Base-by-base conservation (phyloP, 2,329 filamentous ascomycete species). In the Teratosphaeria viscida region DNA sequence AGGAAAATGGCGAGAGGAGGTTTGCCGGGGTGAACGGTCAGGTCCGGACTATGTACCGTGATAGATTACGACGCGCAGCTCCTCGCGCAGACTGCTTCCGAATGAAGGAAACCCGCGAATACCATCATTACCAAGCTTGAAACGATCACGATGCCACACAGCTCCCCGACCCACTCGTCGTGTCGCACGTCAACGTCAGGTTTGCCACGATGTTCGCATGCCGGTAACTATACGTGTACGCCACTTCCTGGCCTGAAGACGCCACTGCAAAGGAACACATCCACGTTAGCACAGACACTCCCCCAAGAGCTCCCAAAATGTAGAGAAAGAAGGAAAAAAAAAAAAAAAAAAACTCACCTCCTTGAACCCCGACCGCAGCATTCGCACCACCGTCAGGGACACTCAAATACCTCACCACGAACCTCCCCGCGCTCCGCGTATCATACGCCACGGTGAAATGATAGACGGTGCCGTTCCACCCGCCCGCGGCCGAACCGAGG, bases 1-100 rank as follows among this genome's bases (percentile, higher is more conserved):
- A 82, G 75, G 70, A 85, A 85, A 72, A 82, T 85, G 76, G 82
- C 82, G 2, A 76, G 82, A 62, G 82, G 78, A 57, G 82, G 82
- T 1, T 76, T 79, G 62, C 59, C 77, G 11, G 77, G 75, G 7
- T 78, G 60, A 39, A 54, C 14, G 27, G 8, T 26, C 6, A 7
- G 43, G 54, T 23, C 16, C 43, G 11, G 43, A 7, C 43, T 49
- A 49, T 49, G n/a, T 49, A 32, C 29, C 29, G 43, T 49, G 23
- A 7, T 23, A 23, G 3, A 43, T 43, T 49, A 49, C 10, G 43
- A 49, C 23, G 43, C 43, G n/a, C n/a, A n/a, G 16, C 16, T 5
- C 10, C 37, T 14, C 37, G 1, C 16, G 43, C n/a, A 2, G 11
- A n/a, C 43, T 49, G 37, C 37, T 49, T n/a, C 1, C 19, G 43